Percentiles rank a stretch among this genome's conserved stretches.
Conservation (phyloP, 306 rosid genomes). For the Trifolium dubium region DNA sequence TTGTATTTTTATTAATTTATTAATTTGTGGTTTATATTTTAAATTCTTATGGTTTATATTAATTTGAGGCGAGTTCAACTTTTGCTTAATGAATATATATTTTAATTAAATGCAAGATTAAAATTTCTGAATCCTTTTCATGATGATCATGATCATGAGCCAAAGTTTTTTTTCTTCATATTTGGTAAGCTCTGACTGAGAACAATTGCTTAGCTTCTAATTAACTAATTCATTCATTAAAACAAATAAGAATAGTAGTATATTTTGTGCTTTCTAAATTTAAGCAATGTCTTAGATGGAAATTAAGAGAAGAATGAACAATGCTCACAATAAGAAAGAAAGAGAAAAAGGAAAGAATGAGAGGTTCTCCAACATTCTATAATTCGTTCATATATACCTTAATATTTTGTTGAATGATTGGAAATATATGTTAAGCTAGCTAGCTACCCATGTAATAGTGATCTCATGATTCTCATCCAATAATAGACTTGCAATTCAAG, state of each 20-base stretch:
- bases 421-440: not conserved
- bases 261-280: not conserved
- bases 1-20: not conserved
- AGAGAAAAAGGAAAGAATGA: not conserved
- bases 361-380: not conserved
- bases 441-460: not conserved
- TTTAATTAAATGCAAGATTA: no score
- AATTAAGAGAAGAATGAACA: not conserved
- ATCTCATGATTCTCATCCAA: not conserved
- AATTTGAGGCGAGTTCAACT: no score
- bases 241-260: not conserved
- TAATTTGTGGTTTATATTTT: not conserved
- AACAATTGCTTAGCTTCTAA: no score
- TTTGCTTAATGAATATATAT: no score
- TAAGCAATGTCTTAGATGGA: no score
- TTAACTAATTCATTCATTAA: not conserved
- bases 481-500: constrained; percentile 5
- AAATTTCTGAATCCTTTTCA: no score
- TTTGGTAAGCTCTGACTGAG: no score
- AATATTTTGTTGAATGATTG: not conserved
- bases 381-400: not conserved
- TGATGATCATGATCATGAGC: no score
- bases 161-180: no score
- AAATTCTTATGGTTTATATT: not conserved
- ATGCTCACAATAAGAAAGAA: not conserved